These are phyloP conservation scores for Eremochloa ophiuroides DNA, from an alignment of 176 grass and related monocot species.

Conservation along the genomic window DNA sequence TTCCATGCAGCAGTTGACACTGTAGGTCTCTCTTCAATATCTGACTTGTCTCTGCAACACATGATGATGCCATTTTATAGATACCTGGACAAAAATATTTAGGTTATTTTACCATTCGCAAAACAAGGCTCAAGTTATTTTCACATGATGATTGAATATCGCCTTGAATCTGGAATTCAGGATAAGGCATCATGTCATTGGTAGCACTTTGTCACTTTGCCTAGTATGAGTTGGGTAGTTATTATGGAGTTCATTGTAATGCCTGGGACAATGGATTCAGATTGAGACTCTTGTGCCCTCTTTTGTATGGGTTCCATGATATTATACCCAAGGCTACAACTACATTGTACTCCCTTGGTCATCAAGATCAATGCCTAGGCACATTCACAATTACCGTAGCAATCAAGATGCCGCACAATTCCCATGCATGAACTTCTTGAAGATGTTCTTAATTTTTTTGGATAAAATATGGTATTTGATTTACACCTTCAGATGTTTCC, in stretches of 20 bases:
- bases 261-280: not conserved
- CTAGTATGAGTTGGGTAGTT: not conserved
- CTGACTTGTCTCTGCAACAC: not conserved
- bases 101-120: not conserved
- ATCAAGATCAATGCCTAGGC: not conserved
- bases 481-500: not conserved
- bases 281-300: not conserved
- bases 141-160: not conserved
- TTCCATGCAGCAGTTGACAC: not conserved
- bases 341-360: not conserved
- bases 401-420: not conserved
- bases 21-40: not conserved
- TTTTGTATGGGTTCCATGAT: not conserved
- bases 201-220: not conserved
- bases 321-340: not conserved
- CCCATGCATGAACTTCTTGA: not conserved
- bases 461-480: not conserved
- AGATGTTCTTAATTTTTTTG: not conserved
- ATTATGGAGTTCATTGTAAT: not conserved
- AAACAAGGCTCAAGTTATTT: not conserved
- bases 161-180: not conserved
- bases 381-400: not conserved
- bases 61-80: constrained; percentile 2
- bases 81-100: not conserved
- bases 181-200: not conserved